These are phyloP conservation scores for Metarhizium rileyi DNA, from an alignment of 2,329 filamentous ascomycete species.

Conservation along the genomic window DNA sequence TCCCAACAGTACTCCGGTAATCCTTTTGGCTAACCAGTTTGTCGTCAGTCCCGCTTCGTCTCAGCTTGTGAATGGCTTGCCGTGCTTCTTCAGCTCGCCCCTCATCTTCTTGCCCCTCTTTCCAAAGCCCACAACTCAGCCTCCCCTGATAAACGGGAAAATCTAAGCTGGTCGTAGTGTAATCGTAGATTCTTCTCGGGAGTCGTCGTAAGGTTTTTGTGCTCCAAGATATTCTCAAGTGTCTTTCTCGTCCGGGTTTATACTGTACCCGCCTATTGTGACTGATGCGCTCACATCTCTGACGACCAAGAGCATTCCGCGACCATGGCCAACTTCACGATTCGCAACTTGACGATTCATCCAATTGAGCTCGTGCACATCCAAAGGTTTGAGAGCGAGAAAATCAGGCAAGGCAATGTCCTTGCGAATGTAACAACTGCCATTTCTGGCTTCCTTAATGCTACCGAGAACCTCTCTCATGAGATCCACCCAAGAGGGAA, in stretches of 20 bases:
- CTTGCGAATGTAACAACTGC: slow-evolving; percentile 34
- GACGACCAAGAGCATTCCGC: background rate
- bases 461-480: slow-evolving; percentile 23
- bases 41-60: background rate
- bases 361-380: slow-evolving; percentile 63
- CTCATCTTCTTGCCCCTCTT: background rate
- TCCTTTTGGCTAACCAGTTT: background rate
- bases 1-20: background rate
- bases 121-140: background rate
- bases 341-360: slow-evolving; percentile 73
- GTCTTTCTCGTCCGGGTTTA: background rate
- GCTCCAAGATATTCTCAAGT: background rate
- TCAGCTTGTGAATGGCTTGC: background rate
- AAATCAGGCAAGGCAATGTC: slow-evolving; percentile 31
- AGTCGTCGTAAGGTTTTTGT: background rate
- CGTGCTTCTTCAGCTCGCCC: background rate
- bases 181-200: background rate
- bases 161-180: background rate
- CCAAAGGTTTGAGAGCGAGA: slow-evolving; percentile 57
- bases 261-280: background rate
- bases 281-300: background rate
- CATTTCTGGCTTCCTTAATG: slow-evolving; percentile 35
- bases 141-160: background rate
- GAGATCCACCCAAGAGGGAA: slow-evolving; percentile 39
- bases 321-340: slow-evolving; percentile 48